These are phyloP conservation scores for Citrus medica DNA, from an alignment of 345 rosid genomes.

Conservation along the genomic window DNA sequence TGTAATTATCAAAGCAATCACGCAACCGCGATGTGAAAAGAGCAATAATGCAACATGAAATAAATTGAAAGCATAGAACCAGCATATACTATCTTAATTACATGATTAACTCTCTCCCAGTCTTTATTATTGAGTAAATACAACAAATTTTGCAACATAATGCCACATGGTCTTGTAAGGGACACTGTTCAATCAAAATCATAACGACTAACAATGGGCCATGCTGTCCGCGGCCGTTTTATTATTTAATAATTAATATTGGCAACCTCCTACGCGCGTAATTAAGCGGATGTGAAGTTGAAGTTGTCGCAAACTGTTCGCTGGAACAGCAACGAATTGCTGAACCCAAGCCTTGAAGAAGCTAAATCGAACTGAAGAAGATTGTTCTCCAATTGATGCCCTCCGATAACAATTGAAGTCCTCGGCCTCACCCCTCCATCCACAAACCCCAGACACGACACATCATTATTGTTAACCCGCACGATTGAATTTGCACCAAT, in stretches of 20 bases:
- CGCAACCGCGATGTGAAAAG: neutral
- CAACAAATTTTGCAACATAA: neutral
- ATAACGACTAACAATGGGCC: neutral
- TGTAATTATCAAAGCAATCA: no score
- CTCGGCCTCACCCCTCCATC: constrained; percentile 19
- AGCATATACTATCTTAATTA: neutral
- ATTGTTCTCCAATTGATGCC: constrained; percentile 25
- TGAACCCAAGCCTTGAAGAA: constrained; percentile 26
- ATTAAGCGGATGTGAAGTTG: constrained; percentile 3
- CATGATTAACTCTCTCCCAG: neutral
- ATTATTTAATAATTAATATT: no score
- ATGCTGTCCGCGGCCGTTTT: neutral
- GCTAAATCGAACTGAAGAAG: constrained; percentile 30
- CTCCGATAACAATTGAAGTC: constrained; percentile 24
- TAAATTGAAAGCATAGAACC: neutral
- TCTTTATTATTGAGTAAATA: neutral
- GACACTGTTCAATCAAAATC: no score
- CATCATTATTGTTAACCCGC: constrained; percentile 5
- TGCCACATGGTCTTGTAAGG: neutral
- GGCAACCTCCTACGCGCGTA: neutral
- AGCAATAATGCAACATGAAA: neutral
- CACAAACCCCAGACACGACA: constrained; percentile 11
- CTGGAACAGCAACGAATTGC: constrained; percentile 1
- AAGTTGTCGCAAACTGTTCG: constrained; percentile 2
- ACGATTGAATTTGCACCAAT: constrained; percentile 16